Evolutionary conservation across 1,284 basidiomycete genomes (phyloP).

Genomic region (Erythrobasidium hasegawianum): DNA sequence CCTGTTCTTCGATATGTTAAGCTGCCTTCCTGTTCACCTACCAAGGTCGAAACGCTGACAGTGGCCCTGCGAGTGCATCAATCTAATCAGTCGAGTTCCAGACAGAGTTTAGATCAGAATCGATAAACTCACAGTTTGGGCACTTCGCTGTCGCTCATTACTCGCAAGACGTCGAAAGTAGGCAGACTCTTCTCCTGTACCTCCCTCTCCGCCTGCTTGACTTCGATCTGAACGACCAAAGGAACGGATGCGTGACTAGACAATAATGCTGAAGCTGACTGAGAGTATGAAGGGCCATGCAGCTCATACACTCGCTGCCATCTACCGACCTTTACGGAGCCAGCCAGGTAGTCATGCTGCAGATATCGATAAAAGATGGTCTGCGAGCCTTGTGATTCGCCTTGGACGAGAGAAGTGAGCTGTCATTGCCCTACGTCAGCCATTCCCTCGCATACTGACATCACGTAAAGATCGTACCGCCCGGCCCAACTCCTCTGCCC

Average conservation of each 20-base stretch:
- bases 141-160: neutral
- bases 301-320: constrained; percentile 1
- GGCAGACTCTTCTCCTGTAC: constrained; percentile 6
- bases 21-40: neutral
- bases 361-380: neutral
- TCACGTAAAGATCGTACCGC: too few relatives aligned
- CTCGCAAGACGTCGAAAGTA: constrained; percentile 8
- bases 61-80: neutral
- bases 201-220: neutral
- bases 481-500: too few relatives aligned
- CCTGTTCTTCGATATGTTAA: neutral
- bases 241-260: constrained; percentile 3
- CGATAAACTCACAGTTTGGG: neutral
- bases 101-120: too few relatives aligned
- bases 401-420: neutral
- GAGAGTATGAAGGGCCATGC: neutral
- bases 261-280: neutral
- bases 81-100: neutral
- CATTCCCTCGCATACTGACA: too few relatives aligned
- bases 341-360: neutral
- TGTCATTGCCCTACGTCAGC: too few relatives aligned
- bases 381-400: neutral
- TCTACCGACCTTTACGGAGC: neutral
- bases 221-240: constrained; percentile 9
- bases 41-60: neutral